Percentiles rank a stretch among this genome's conserved stretches.
These are phyloP conservation scores for Alternaria gaisen DNA, from an alignment of 2,329 filamentous ascomycete genomes.

Conservation along the genomic window DNA sequence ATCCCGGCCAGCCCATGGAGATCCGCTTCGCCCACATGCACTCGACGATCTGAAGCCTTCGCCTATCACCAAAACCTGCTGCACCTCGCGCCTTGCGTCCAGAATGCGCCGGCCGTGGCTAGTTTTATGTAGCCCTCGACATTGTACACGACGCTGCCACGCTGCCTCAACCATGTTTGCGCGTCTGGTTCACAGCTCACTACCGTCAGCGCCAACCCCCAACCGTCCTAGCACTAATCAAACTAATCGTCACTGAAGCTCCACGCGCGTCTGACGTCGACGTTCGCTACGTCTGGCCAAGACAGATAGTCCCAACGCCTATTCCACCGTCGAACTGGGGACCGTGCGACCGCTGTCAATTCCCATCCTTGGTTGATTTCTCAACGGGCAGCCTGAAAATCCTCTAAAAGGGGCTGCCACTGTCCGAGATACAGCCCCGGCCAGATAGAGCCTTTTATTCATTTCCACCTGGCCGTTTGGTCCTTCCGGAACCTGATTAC, in stretches of 20 bases:
- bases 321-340: conserved; percentile 24
- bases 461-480: conserved; percentile 2
- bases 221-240: conserved; percentile 3
- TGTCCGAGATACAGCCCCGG: conserved; percentile 23
- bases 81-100: conserved; percentile 4
- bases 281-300: conserved; percentile 31
- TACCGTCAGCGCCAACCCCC: conserved; percentile 20
- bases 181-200: conserved; percentile 1
- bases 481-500: conserved; percentile 9
- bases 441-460: conserved; percentile 13
- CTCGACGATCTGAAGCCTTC: conserved; percentile 10
- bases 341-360: conserved; percentile 35
- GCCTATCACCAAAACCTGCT: conserved; percentile 11
- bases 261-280: conserved; percentile 39
- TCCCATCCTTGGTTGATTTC: conserved; percentile 24
- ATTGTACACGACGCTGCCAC: not conserved
- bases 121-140: not conserved
- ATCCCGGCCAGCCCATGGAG: conserved; percentile 20
- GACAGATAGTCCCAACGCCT: conserved; percentile 20
- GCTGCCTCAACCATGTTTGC: conserved; percentile 4
- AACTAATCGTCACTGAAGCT: conserved; percentile 21
- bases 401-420: conserved; percentile 21
- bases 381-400: conserved; percentile 36
- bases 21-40: conserved; percentile 17
- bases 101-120: not conserved